Percentiles rank a stretch among this genome's conserved stretches.
Evolutionary conservation across 2,329 filamentous ascomycete species (phyloP).

Genomic region (Endothia cerciana): DNA sequence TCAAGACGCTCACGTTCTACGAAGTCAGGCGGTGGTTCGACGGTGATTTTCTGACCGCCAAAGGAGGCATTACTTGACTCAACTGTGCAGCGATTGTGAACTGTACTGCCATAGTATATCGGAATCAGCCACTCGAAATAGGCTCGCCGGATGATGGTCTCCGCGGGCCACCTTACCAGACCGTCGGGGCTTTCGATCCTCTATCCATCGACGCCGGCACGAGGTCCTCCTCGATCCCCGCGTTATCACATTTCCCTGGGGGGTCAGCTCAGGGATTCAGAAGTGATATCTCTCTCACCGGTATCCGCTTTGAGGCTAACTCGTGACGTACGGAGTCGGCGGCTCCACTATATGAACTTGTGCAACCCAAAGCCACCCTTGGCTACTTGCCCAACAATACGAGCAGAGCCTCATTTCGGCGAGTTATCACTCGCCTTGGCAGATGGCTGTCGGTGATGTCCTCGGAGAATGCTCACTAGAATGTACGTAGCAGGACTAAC

Average conservation of each 20-base stretch:
- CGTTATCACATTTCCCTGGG: constrained; percentile 5
- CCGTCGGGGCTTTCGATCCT: not conserved
- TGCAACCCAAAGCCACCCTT: not conserved
- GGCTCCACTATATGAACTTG: not conserved
- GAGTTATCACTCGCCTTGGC: not conserved
- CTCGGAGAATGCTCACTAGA: not conserved
- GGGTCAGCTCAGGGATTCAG: not conserved
- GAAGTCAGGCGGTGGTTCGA: not conserved
- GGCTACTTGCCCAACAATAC: not conserved
- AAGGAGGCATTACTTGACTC: not conserved
- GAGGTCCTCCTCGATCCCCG: not conserved
- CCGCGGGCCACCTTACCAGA: constrained; percentile 9
- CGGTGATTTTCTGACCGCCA: not conserved
- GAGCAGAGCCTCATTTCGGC: not conserved
- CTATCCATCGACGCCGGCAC: not conserved
- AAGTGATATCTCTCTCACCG: constrained; percentile 4
- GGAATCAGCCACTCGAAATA: not conserved
- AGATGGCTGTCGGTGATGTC: not conserved
- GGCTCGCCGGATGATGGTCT: constrained; percentile 5
- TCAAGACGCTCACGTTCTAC: not conserved
- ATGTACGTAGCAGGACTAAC: too few species aligned
- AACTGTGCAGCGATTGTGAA: not conserved
- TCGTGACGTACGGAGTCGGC: not conserved
- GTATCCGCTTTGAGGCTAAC: constrained; percentile 8
- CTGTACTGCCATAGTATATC: not conserved